phyloP scores from a whole-genome alignment of 495 filamentous ascomycete species.

The Evansstolkia leycettana region DNA sequence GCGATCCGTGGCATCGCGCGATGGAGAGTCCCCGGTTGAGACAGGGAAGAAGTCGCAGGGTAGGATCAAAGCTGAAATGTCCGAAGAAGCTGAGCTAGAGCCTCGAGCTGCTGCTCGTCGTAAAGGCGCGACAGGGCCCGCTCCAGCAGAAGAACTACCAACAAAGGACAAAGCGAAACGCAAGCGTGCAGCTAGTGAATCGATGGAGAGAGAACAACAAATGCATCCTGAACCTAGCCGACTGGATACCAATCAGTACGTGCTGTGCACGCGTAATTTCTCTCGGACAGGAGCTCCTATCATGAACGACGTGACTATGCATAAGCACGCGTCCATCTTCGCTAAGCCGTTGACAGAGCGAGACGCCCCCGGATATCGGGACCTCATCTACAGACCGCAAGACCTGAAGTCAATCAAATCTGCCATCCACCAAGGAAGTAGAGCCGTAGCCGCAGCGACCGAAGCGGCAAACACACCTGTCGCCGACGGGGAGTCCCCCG shows the following conservation, averaged over 20 bases:
- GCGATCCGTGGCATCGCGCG: slow-evolving; percentile 44
- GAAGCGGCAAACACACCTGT: slow-evolving; percentile 35
- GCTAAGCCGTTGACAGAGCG: slow-evolving; percentile 69
- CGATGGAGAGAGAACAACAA: slow-evolving; percentile 17
- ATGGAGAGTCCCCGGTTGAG: slow-evolving; percentile 41
- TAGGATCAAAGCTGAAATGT: slow-evolving; percentile 55
- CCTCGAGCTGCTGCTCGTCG: slow-evolving; percentile 36
- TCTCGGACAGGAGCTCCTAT: slow-evolving; percentile 63
- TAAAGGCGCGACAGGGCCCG: slow-evolving; percentile 22
- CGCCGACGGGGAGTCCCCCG: slow-evolving; percentile 32
- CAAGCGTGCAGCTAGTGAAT: slow-evolving; percentile 29
- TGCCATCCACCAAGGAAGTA: slow-evolving; percentile 65
- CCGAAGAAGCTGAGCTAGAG: slow-evolving; percentile 24
- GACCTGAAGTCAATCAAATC: slow-evolving; percentile 79
- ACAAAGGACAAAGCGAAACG: slow-evolving; percentile 21
- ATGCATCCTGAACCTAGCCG: slow-evolving; percentile 16
- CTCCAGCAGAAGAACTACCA: slow-evolving; percentile 16
- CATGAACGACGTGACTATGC: slow-evolving; percentile 71
- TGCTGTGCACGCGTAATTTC: slow-evolving; percentile 66
- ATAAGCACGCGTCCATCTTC: slow-evolving; percentile 85
- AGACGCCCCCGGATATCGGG: slow-evolving; percentile 78
- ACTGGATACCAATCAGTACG: slow-evolving; percentile 38
- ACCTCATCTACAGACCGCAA: slow-evolving; percentile 75
- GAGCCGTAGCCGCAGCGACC: slow-evolving; percentile 53
- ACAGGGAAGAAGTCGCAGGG: slow-evolving; percentile 24